A percentile compares a stretch with the other conserved stretches of the same genome.
Conservation (phyloP, 164 flowering plant genomes). For the Buxus sempervirens region DNA sequence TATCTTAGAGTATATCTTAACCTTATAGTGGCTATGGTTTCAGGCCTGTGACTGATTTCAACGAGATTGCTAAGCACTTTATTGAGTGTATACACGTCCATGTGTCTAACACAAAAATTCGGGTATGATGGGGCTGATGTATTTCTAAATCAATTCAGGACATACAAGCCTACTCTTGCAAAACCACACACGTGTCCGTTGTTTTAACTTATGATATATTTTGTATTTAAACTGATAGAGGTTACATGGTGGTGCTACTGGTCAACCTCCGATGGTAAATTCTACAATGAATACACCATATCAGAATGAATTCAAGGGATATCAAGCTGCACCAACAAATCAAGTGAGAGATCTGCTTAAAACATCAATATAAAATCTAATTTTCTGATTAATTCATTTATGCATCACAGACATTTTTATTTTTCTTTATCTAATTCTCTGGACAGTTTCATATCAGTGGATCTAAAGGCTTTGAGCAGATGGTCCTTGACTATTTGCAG, state of each 20-base stretch:
- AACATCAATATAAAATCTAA: neutral
- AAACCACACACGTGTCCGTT: neutral
- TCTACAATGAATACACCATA: conserved; percentile 25
- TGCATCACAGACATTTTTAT: neutral
- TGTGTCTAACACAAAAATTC: conserved; percentile 40
- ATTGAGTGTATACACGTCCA: conserved; percentile 74
- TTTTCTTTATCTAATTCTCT: conserved; percentile 35
- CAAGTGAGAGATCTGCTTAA: conserved; percentile 34
- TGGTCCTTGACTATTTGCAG: conserved; percentile 53
- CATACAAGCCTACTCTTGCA: neutral
- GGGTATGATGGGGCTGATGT: conserved; percentile 32
- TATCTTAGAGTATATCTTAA: neutral
- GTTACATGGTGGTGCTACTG: conserved; percentile 28
- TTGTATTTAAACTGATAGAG: conserved; percentile 17
- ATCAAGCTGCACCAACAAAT: conserved; percentile 40
- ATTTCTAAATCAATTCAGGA: neutral
- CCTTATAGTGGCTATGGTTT: conserved; percentile 18
- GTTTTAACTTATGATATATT: conserved; percentile 3
- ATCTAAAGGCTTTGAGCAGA: conserved; percentile 41
- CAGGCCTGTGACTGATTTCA: conserved; percentile 83
- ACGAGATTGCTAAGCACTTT: conserved; percentile 77
- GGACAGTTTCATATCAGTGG: conserved; percentile 38
- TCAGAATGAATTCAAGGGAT: conserved; percentile 22
- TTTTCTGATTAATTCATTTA: neutral
- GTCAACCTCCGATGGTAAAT: conserved; percentile 35